Conservation (phyloP, 768 basidiomycete species). For the Tulasnella sp. region DNA sequence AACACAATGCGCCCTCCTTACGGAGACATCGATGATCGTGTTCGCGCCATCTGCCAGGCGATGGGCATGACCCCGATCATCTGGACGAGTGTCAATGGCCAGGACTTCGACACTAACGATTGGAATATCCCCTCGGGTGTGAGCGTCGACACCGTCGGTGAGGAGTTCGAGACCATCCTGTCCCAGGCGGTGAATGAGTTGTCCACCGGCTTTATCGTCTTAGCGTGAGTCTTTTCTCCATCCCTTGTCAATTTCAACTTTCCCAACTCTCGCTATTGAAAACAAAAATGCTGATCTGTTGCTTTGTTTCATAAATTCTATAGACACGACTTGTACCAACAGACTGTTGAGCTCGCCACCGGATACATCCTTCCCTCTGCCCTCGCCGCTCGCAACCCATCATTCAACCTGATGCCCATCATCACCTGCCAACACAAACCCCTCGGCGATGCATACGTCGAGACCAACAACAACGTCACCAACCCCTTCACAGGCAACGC, state of each 20-base stretch:
- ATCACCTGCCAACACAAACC: conserved; percentile 50
- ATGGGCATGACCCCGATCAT: conserved; percentile 79
- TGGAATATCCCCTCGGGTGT: conserved; percentile 67
- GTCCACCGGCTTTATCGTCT: conserved; percentile 73
- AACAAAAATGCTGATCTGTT: background rate
- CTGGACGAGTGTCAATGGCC: conserved; percentile 60
- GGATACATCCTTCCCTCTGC: conserved; percentile 81
- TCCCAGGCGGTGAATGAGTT: conserved; percentile 41
- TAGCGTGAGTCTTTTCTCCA: conserved; percentile 42
- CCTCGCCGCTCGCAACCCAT: conserved; percentile 46
- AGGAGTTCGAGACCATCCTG: conserved; percentile 57
- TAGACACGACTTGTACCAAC: conserved; percentile 71
- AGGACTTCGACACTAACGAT: conserved; percentile 66
- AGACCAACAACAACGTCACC: conserved; percentile 58
- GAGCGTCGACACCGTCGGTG: conserved; percentile 33
- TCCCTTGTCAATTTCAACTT: too few species aligned
- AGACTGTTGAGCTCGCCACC: conserved; percentile 73
- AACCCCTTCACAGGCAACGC: conserved; percentile 11
- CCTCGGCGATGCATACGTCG: conserved; percentile 60
- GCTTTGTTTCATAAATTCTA: too few species aligned
- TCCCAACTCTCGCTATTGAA: background rate
- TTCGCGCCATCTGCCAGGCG: conserved; percentile 68
- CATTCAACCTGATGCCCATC: conserved; percentile 63
- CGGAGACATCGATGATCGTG: conserved; percentile 53
- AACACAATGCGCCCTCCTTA: conserved; percentile 27